Base-by-base conservation (phyloP, 106 monocot genomes). In the Narthecium ossifragum region DNA sequence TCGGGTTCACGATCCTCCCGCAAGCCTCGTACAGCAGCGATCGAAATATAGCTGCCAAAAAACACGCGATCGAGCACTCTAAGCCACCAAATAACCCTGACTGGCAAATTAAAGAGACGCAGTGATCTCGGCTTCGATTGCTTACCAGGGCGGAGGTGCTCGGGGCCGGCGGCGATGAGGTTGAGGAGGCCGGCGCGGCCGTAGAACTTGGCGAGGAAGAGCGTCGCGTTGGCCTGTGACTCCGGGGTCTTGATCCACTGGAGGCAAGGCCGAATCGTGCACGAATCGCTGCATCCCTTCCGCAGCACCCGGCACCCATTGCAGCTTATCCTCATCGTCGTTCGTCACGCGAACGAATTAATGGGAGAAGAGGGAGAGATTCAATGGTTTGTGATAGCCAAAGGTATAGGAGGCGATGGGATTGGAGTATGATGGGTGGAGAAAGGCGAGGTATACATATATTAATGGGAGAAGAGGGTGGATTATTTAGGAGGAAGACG, bases 131-230 rank as follows among this genome's bases (percentile, higher is more conserved):
- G n/a, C n/a, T n/a, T n/a, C n/a, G 8, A 28, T 4, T 28, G 18
- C 56, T 12, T n/a, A 58, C 58, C 58, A 22, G 58, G 37, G 34
- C 37, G 58, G 20, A 38, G 36, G 8, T 58, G n/a, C 15, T 58
- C 37, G 22, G 37, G 37, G 7, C 36, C 58, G 18, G 58, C 17
- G 21, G 3, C 24, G 36, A 58, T 36, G 37, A 58, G 58, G 21
- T 58, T 58, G 2, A 58, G 36, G 13, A 58, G 58, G 1, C 58
- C 58, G 9, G 58, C 58, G 21, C 58, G 58, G 58, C 58, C 58
- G 22, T 58, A 58, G 24, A 58, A 58, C 38, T 58, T 58, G 36
- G 58, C 58, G 0, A 58, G 58, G 37, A 58, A 58, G 36, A 58
- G 4, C 13, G 58, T 58, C 8, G 58, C 58, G 11, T 38, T 17